Conservation (phyloP, 257 asterid genomes). For the Solanum raphanifolium region DNA sequence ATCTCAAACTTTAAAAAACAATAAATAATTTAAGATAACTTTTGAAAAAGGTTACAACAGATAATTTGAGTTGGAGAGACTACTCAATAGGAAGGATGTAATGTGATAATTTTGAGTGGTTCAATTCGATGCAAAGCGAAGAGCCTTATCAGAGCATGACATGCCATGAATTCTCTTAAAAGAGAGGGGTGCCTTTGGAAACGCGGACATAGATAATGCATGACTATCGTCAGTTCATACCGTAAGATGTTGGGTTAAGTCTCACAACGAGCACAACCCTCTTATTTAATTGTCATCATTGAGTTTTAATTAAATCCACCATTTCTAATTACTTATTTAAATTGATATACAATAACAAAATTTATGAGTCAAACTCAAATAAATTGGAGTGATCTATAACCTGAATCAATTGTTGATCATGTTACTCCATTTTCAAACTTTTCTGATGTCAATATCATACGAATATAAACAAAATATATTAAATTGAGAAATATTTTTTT, state of each 20-base stretch:
- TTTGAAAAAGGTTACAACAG: neutral
- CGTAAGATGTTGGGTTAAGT: neutral
- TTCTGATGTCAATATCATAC: neutral
- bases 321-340: neutral
- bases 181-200: neutral
- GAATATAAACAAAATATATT: neutral
- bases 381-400: neutral
- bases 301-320: neutral
- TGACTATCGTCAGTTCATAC: neutral
- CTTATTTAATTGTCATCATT: neutral
- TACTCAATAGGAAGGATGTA: neutral
- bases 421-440: neutral
- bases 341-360: neutral
- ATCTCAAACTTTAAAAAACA: neutral
- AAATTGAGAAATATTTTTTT: neutral
- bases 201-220: neutral
- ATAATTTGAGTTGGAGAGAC: neutral
- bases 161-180: neutral
- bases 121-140: neutral
- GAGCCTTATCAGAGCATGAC: neutral
- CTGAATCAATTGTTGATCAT: neutral
- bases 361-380: neutral
- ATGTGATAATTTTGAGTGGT: neutral
- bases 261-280: neutral
- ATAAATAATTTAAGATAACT: neutral